phyloP scores from a whole-genome alignment of 208 protist genomes.

The Trypanosoma vivax region DNA sequence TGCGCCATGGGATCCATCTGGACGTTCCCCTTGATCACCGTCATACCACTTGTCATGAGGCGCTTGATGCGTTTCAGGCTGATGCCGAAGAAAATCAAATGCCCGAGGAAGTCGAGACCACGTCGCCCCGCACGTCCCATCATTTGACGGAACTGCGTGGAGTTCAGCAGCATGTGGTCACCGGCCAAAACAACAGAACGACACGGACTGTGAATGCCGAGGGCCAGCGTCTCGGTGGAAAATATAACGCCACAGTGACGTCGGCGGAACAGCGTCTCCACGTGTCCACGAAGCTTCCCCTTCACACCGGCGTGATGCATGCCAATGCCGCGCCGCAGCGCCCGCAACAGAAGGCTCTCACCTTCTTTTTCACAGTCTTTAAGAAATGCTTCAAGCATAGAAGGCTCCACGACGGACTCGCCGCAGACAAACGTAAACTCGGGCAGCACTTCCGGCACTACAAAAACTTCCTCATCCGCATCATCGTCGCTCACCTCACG shows the following conservation, averaged over 20 bases:
- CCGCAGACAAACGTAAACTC: constrained; percentile 83
- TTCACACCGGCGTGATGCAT: constrained; percentile 90
- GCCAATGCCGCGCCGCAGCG: constrained; percentile 84
- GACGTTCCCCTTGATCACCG: constrained; percentile 88
- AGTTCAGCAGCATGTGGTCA: constrained; percentile 88
- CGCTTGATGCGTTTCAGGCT: constrained; percentile 82
- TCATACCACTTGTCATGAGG: constrained; percentile 89
- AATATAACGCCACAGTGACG: constrained; percentile 88
- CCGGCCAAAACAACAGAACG: constrained; percentile 91
- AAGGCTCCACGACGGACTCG: constrained; percentile 41
- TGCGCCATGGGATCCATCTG: constrained; percentile 81
- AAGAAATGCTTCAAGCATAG: constrained; percentile 33
- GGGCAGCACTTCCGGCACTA: constrained; percentile 76
- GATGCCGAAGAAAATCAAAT: constrained; percentile 92
- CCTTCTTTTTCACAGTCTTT: constrained; percentile 64
- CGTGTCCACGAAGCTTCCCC: constrained; percentile 77
- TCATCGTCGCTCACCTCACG: constrained; percentile 43
- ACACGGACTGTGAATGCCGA: constrained; percentile 95
- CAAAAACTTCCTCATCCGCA: constrained; percentile 50
- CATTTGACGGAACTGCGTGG: constrained; percentile 94
- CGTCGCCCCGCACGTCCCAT: constrained; percentile 93
- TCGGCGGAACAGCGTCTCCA: constrained; percentile 92
- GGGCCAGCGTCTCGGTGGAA: constrained; percentile 91
- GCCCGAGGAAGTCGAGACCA: constrained; percentile 91
- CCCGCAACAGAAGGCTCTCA: constrained; percentile 60